Evolutionary conservation across 305 asterid genomes (phyloP).

Genomic region (Fraxinus dipetala): DNA sequence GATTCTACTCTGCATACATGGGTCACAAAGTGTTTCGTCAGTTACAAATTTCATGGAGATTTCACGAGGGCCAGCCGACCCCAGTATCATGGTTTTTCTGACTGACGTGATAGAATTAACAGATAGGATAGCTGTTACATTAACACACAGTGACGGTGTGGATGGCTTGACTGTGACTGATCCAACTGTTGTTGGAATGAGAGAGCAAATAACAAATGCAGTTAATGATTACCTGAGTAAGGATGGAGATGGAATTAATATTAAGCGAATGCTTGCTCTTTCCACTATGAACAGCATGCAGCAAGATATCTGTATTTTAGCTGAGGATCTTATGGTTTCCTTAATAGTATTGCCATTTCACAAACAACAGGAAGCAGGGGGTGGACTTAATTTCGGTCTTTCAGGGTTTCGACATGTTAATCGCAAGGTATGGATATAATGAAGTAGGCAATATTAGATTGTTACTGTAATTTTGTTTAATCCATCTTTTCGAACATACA

Average conservation of each 20-base stretch:
- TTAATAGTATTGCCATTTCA: slow-evolving; percentile 78
- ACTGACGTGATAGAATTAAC: slow-evolving; percentile 84
- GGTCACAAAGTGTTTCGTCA: slow-evolving; percentile 43
- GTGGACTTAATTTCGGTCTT: slow-evolving; percentile 62
- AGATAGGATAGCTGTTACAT: slow-evolving; percentile 68
- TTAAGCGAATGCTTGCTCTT: slow-evolving; percentile 63
- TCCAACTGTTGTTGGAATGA: slow-evolving; percentile 55
- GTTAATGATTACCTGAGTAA: slow-evolving; percentile 41
- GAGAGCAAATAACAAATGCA: slow-evolving; percentile 45
- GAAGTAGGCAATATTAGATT: not conserved
- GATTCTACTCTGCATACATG: slow-evolving; percentile 59
- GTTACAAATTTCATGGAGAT: slow-evolving; percentile 66
- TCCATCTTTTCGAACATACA: not conserved
- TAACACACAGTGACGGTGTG: slow-evolving; percentile 45
- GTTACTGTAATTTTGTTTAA: not conserved
- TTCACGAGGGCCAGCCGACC: slow-evolving; percentile 61
- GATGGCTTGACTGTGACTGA: slow-evolving; percentile 63
- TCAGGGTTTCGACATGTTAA: slow-evolving; percentile 76
- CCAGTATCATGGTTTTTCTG: slow-evolving; percentile 64
- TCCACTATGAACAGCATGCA: slow-evolving; percentile 70
- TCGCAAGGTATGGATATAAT: slow-evolving; percentile 55
- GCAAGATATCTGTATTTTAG: slow-evolving; percentile 74
- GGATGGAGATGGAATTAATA: slow-evolving; percentile 53
- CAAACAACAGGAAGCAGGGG: slow-evolving; percentile 65
- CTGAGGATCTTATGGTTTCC: slow-evolving; percentile 65